Percentiles rank a stretch among this genome's conserved stretches.
phyloP scores from a whole-genome alignment of 2,329 filamentous ascomycete species.

The Fusarium equiseti region DNA sequence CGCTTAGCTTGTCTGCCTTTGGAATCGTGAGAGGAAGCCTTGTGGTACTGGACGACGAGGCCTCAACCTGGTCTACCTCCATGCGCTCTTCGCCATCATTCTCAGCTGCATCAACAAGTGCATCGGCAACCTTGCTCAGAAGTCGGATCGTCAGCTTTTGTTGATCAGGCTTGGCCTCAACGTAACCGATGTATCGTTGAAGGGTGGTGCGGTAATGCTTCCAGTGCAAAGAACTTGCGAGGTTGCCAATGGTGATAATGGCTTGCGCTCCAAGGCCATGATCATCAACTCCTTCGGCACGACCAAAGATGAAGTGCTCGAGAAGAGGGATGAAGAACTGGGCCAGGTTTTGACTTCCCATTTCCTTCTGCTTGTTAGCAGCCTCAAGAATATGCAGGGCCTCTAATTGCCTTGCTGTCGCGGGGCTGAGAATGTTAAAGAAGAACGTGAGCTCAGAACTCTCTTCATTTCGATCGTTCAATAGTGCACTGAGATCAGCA shows the following conservation, averaged over 20 bases:
- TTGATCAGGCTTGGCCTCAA: slow-evolving; percentile 82
- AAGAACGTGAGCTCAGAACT: slow-evolving; percentile 80
- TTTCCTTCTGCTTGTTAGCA: slow-evolving; percentile 71
- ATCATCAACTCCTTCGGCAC: slow-evolving; percentile 78
- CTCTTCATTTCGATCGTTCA: slow-evolving; percentile 74
- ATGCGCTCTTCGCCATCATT: slow-evolving; percentile 55
- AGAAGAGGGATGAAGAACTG: slow-evolving; percentile 91
- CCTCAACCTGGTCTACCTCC: slow-evolving; percentile 55
- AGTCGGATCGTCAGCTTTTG: slow-evolving; percentile 89
- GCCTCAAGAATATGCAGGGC: slow-evolving; percentile 82
- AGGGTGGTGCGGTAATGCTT: slow-evolving; percentile 88
- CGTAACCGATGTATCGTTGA: slow-evolving; percentile 84
- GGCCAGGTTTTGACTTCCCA: slow-evolving; percentile 82
- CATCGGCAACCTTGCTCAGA: slow-evolving; percentile 83
- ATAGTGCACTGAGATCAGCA: slow-evolving; percentile 77
- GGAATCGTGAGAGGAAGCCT: slow-evolving; percentile 76
- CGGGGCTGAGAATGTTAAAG: slow-evolving; percentile 90
- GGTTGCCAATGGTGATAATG: slow-evolving; percentile 79
- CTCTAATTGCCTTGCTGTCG: slow-evolving; percentile 85
- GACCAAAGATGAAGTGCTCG: slow-evolving; percentile 93
- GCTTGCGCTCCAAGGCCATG: slow-evolving; percentile 90
- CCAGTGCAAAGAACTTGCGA: slow-evolving; percentile 87
- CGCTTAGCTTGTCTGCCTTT: slow-evolving; percentile 72
- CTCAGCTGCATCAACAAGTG: slow-evolving; percentile 71
- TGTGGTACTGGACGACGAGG: slow-evolving; percentile 45